Evolutionary conservation across 2,329 filamentous ascomycete species (phyloP), one percentile per base, ranked within the genome.

Genomic region (Cladosporium sp.): DNA sequence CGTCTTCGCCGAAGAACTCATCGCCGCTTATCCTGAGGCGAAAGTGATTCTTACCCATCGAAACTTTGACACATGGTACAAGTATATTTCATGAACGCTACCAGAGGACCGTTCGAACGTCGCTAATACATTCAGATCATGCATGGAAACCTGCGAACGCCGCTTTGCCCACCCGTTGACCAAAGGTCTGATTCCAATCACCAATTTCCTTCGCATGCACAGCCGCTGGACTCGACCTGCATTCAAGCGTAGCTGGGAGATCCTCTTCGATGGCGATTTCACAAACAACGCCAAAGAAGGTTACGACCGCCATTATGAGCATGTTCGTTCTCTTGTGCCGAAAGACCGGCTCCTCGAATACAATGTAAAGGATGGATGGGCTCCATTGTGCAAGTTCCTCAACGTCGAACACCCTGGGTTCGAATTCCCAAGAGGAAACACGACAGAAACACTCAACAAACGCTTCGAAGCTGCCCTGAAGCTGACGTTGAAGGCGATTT

Each of bases 41-140:
- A 60, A 60, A 45, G 53, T 60, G 3, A 44, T 60, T 17, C 43
- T 60, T 11, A 81, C 81, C 40, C 80, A 85, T 13, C 83, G 80
- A 63, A 82, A 86, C 71, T 41, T 60, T 2, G 59, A 64, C 3
- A 20, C 43, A 0, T 68, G 65, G 64, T 59, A 56, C 40, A 22
- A 52, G 39, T 50, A 36, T 36, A 7, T n/a, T n/a, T n/a, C 12
- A 15, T n/a, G 24, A n/a, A 13, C 15, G 8, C 27, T n/a, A 17
- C 4, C 13, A 9, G n/a, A 3, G 17, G 2, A 18, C 13, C 15
- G 11, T 4, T 15, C 43, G 32, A 45, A 45, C 15, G 17, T 12
- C 20, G 8, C 15, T n/a, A 27, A 27, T 9, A 15, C 13, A 36
- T 15, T n/a, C 22, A 47, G 44, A 19, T 47, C 44, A 7, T 47